Evolutionary conservation across 2,329 filamentous ascomycete species (phyloP).

Genomic region (Paramyrothecium roridum): DNA sequence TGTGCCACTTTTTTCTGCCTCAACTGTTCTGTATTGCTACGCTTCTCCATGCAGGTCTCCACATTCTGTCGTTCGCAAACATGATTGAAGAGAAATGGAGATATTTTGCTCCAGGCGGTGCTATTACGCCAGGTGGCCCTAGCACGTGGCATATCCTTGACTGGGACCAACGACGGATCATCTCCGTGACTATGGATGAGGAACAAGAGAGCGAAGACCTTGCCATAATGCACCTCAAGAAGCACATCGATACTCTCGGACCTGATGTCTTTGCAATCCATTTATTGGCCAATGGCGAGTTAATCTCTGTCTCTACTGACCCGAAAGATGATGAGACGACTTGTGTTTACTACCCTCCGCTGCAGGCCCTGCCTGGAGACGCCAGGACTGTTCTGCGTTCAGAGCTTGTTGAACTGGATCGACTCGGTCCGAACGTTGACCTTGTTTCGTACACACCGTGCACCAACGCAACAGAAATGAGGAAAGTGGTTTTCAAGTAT

Average conservation of each 20-base stretch:
- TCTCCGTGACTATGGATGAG: conserved; percentile 24
- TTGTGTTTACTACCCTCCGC: conserved; percentile 19
- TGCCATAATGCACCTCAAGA: conserved; percentile 19
- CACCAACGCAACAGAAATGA: not conserved
- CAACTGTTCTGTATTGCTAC: too few species aligned
- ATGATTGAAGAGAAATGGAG: conserved; percentile 1
- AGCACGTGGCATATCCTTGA: conserved; percentile 22
- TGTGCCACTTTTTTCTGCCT: too few species aligned
- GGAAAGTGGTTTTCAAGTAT: conserved; percentile 25
- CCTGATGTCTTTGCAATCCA: conserved; percentile 15
- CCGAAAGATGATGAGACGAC: conserved; percentile 21
- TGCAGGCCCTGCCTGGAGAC: conserved; percentile 9
- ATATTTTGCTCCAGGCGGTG: conserved; percentile 3
- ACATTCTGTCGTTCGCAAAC: not conserved
- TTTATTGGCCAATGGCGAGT: conserved; percentile 15
- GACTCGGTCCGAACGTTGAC: conserved; percentile 21
- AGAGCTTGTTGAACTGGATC: conserved; percentile 24
- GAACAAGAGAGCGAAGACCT: conserved; percentile 13
- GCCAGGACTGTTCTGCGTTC: conserved; percentile 12
- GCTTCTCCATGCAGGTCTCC: too few species aligned
- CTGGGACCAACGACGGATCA: conserved; percentile 23
- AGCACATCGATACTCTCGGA: conserved; percentile 12
- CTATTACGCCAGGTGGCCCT: conserved; percentile 10
- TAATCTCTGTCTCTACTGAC: conserved; percentile 15
- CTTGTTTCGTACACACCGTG: conserved; percentile 12